phyloP scores from a whole-genome alignment of 768 basidiomycete genomes.

The Exidia glandulosa region DNA sequence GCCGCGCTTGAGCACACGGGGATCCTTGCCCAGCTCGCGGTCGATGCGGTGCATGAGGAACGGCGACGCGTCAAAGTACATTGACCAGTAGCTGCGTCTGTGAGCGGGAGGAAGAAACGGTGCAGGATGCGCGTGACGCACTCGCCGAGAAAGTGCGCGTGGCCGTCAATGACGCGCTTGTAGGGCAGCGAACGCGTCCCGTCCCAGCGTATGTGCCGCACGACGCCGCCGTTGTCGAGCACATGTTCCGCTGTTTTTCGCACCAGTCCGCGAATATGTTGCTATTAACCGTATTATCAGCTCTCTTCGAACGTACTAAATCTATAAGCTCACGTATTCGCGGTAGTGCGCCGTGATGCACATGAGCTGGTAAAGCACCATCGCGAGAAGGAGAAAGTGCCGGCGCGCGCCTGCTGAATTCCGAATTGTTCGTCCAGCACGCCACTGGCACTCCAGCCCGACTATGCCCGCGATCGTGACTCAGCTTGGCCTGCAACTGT shows the following conservation, averaged over 20 bases:
- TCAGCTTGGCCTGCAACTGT: neutral
- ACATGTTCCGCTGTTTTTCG: conserved; percentile 59
- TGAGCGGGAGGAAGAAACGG: neutral
- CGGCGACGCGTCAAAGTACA: conserved; percentile 84
- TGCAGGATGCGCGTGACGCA: conserved; percentile 30
- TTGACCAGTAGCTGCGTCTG: conserved; percentile 66
- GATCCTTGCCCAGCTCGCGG: conserved; percentile 61
- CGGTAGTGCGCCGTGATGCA: conserved; percentile 70
- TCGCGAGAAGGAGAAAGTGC: conserved; percentile 26
- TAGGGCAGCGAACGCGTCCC: conserved; percentile 66
- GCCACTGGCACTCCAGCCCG: too few relatives aligned
- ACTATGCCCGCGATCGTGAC: neutral
- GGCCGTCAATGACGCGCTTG: conserved; percentile 54
- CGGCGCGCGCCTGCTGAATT: neutral
- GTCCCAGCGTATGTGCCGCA: conserved; percentile 66
- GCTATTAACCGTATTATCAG: conserved; percentile 25
- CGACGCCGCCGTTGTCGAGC: conserved; percentile 67
- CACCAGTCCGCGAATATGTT: conserved; percentile 65
- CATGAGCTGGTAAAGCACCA: conserved; percentile 84
- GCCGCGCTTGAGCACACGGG: conserved; percentile 75
- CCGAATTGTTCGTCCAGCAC: neutral
- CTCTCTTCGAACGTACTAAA: neutral
- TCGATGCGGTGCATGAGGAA: conserved; percentile 53
- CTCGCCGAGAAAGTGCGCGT: conserved; percentile 58
- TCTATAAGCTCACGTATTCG: conserved; percentile 49